Conservation (phyloP, 2,329 filamentous ascomycete species). For the Ascochyta lentis region DNA sequence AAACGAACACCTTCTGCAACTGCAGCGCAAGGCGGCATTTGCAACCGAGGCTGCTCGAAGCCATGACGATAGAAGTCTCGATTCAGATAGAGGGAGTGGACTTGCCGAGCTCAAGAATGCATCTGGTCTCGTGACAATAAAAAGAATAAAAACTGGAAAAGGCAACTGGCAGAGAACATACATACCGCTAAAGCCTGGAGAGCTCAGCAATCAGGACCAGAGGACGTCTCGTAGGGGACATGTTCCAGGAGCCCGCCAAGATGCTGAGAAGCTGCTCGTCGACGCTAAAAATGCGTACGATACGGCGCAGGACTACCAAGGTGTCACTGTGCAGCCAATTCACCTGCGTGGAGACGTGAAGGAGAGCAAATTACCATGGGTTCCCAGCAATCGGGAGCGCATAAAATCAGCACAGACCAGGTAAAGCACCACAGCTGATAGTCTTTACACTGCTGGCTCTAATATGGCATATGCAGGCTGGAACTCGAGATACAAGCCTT, state of each 20-base stretch:
- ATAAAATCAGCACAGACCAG: constrained; percentile 15
- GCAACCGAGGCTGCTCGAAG: constrained; percentile 13
- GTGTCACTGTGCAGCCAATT: constrained; percentile 25
- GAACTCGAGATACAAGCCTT: constrained; percentile 36
- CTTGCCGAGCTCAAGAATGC: neutral
- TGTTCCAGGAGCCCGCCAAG: neutral
- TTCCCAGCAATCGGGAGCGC: constrained; percentile 1
- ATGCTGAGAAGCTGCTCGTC: constrained; percentile 12
- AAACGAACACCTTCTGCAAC: constrained; percentile 14
- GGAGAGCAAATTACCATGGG: constrained; percentile 30
- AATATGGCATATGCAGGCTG: constrained; percentile 24
- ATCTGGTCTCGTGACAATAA: neutral
- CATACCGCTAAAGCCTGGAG: neutral
- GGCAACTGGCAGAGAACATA: neutral
- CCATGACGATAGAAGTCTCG: neutral
- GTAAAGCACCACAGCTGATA: constrained; percentile 7
- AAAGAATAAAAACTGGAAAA: neutral
- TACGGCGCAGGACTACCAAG: constrained; percentile 25
- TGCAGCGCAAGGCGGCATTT: constrained; percentile 28
- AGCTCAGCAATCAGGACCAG: neutral
- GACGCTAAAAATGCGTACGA: constrained; percentile 17
- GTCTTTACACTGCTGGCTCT: neutral
- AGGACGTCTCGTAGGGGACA: too few relatives aligned
- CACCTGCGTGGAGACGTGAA: neutral
- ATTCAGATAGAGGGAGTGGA: neutral